A percentile compares a stretch with the other conserved stretches of the same genome.
Conservation (phyloP, 78 protist species). For the Dictyostelium intermedium region DNA sequence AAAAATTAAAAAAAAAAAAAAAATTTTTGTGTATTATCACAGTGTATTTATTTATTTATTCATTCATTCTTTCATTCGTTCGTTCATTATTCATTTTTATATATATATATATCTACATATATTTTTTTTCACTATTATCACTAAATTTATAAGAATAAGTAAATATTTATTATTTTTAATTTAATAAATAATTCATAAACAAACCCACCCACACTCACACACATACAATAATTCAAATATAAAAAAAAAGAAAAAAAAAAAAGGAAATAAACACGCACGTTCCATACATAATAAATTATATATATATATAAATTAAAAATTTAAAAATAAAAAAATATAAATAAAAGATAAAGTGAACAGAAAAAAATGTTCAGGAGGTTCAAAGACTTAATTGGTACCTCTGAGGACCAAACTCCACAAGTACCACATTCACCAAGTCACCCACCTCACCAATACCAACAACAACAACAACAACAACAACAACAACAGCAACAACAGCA, state of each 20-base stretch:
- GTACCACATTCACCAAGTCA: slow-evolving; percentile 11
- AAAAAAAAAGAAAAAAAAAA: neutral
- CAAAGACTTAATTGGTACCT: neutral
- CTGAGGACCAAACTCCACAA: slow-evolving; percentile 5
- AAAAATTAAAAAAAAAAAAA: too few species aligned
- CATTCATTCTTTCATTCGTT: neutral
- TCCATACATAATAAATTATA: neutral
- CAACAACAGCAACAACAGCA: neutral
- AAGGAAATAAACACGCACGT: neutral
- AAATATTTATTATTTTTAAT: too few species aligned
- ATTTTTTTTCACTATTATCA: too few species aligned
- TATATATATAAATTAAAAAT: neutral
- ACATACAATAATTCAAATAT: neutral
- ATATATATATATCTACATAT: too few species aligned
- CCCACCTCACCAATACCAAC: neutral
- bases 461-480: neutral
- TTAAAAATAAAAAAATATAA: neutral
- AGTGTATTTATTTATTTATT: neutral
- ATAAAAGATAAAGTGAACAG: neutral
- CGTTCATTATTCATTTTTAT: neutral
- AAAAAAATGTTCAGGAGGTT: slow-evolving; percentile 42
- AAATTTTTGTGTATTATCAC: neutral
- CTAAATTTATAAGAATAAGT: too few species aligned
- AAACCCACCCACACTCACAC: neutral
- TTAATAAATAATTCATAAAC: neutral